Evolutionary conservation across 169 alveolate genomes (phyloP).

Genomic region (Toxoplasma gondii): DNA sequence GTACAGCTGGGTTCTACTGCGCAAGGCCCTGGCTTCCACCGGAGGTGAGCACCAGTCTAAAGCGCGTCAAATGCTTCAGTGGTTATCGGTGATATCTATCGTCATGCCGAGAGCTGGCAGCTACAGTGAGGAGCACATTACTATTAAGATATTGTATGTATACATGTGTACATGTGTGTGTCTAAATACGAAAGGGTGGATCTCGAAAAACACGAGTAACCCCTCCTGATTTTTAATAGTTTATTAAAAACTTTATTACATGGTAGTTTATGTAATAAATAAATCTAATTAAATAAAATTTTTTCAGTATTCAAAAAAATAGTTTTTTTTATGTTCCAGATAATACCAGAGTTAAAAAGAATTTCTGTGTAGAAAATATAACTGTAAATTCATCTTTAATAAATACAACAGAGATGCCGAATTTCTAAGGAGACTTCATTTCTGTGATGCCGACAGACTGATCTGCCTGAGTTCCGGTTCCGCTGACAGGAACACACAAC

Average conservation of each 20-base stretch:
- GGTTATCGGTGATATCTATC: background rate
- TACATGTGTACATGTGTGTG: background rate
- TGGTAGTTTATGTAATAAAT: background rate
- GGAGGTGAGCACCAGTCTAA: background rate
- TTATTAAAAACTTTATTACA: background rate
- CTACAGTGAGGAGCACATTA: too few relatives aligned
- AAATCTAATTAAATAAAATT: background rate
- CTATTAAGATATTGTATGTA: too few relatives aligned
- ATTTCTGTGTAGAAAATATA: too few relatives aligned
- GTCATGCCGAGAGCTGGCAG: too few relatives aligned
- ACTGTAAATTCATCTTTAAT: too few relatives aligned
- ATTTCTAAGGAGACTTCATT: too few relatives aligned
- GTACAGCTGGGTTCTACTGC: constrained; percentile 73
- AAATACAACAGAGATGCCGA: too few relatives aligned
- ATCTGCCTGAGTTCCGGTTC: too few relatives aligned
- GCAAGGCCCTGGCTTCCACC: background rate
- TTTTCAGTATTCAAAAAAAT: background rate
- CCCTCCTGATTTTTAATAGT: background rate
- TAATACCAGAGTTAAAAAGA: background rate
- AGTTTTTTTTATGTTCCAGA: background rate
- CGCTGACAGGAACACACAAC: too few relatives aligned
- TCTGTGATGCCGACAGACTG: too few relatives aligned
- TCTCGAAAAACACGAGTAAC: background rate
- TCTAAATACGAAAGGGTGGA: background rate
- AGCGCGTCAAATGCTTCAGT: background rate